Evolutionary conservation across 208 protist genomes (phyloP), one percentile per base, ranked within the genome.

Genomic region (Wallacemonas sp.): DNA sequence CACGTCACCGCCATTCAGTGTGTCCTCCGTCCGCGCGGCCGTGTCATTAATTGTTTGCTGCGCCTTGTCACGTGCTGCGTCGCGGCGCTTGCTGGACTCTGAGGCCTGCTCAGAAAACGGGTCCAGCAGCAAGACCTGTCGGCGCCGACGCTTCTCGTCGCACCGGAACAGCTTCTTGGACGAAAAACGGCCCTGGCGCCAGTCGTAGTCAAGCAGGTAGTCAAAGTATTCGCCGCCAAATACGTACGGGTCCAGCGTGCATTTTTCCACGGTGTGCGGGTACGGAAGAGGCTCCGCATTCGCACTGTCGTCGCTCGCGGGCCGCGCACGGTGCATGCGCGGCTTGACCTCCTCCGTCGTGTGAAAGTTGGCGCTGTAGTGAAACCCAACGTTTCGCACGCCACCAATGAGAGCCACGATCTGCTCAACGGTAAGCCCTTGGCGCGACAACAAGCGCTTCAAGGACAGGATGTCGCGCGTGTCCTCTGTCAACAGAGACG

Each of bases 151-250:
- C 32, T 73, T 84, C n/a, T 88, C 84, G 23, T 68, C 74, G 67
- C 88, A 92, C 1, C 69, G 66, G 20, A 82, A 84, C 0, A 77
- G 54, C 20, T 50, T 74, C 16, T 44, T 57, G 0, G 52, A 41
- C 3, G 36, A 59, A 59, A 59, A 59, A 23, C 52, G 52, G 7
- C 52, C 33, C 42, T 85, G 77, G 12, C 45, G 82, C 88, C 91
- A 96, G 32, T 92, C 82, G 66, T 94, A 93, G 62, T 93, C 86
- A 22, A 96, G 67, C 0, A 96, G 65, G 28, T 92, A 69, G 67
- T 92, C 76, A 72, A 94, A 96, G 59, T 96, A 96, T 44, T 93
- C 86, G 11, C 79, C 79, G 20, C 86, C 87, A 80, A 96, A 93
- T 2, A 93, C 86, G 67, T 93, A 96, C 4, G 90, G 90, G 57